Percentiles rank a stretch among this genome's conserved stretches.
phyloP scores from a whole-genome alignment of 2,329 filamentous ascomycete genomes.

The Penicillium occitanis region DNA sequence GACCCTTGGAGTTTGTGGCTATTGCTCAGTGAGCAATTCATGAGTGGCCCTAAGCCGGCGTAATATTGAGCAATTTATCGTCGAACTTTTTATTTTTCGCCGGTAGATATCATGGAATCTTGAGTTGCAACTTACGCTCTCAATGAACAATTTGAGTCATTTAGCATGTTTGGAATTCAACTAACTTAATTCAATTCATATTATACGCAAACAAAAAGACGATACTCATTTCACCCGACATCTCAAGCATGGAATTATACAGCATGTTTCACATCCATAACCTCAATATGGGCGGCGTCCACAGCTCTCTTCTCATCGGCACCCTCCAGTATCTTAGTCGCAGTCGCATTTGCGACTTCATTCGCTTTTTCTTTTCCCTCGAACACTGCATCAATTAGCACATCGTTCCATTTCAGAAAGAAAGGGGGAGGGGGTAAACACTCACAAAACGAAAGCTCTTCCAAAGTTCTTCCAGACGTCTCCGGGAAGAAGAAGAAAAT shows the following conservation, averaged over 20 bases:
- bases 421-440: conserved; percentile 3
- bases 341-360: conserved; percentile 5
- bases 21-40: too few relatives aligned
- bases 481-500: conserved; percentile 51
- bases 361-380: conserved; percentile 10
- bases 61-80: too few relatives aligned
- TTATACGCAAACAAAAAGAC: neutral
- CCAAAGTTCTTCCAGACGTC: conserved; percentile 43
- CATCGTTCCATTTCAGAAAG: neutral
- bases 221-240: neutral
- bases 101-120: too few relatives aligned
- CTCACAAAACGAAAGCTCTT: conserved; percentile 50
- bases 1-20: too few relatives aligned
- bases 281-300: neutral
- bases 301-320: neutral
- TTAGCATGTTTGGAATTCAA: neutral
- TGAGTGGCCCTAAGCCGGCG: too few relatives aligned
- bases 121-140: too few relatives aligned
- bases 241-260: conserved; percentile 4
- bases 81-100: too few relatives aligned
- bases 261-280: neutral
- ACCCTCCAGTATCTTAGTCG: neutral
- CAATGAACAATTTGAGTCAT: too few relatives aligned
- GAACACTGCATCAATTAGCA: neutral
- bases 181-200: neutral